Evolutionary conservation across 2,329 filamentous ascomycete genomes (phyloP), one percentile per base, ranked within the genome.

Genomic region (Stromatinia cepivora): DNA sequence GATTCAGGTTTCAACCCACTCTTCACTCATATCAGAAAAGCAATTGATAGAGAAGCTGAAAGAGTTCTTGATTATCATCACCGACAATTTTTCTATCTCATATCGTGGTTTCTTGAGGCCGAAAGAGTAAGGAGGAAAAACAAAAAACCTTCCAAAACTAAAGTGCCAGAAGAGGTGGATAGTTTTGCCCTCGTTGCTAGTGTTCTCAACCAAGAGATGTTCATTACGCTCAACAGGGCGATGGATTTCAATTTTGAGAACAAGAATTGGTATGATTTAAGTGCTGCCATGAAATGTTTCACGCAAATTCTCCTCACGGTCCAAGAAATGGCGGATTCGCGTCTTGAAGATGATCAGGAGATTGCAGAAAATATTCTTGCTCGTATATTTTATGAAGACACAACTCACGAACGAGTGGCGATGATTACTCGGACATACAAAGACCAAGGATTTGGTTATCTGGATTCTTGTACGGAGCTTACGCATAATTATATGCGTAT

Each of bases 341-440:
- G 87, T 0, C 86, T 92, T 42, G 94, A 97, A 72, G 94, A 97
- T n/a, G 92, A 99, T 74, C 91, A 97, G 77, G 95, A 98, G 75
- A 98, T 99, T 78, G 94, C 95, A 0, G 94, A 99, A 78, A 99
- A 99, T 75, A 97, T 97, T 17, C 88, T 97, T 66, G 96, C 91
- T 76, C 92, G 94, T 71, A 92, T 99, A n/a, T 99, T 99, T 79
- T 99, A 99, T 81, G 95, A 99, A 80, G 93, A 98, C 77, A 88
- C 92, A 0, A 97, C 94, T 0, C 94, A 99, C 76, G 94, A 99
- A 71, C 86, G 92, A 34, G 87, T 99, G 65, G 86, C 94, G 42
- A 87, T 89, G 70, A 91, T 97, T 66, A 84, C 94, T 0, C 86
- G 90, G 72, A 90, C 86, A n/a, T 98, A 96, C 82, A 97, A 96